Evolutionary conservation across 305 asterid genomes (phyloP), one percentile per base, ranked within the genome.

Genomic region (Plantago coronopus): DNA sequence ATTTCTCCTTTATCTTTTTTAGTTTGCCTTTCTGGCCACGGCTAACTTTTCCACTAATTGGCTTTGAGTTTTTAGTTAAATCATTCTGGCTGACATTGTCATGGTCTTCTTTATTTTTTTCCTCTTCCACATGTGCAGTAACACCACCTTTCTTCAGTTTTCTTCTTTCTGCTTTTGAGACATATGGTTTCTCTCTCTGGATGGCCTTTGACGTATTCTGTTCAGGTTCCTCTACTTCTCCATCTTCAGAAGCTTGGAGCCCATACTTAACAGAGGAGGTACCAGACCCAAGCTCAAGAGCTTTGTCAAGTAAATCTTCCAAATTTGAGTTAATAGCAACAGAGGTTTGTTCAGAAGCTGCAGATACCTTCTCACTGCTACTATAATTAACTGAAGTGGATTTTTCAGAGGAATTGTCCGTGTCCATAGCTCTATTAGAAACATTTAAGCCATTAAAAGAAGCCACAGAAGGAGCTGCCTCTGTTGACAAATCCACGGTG

Each of bases 1-100:
- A 91, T 78, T 91, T 91, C 79, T 89, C 98, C 78, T 89, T 91
- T 68, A 91, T 89, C 76, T 89, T 89, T 84, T 88, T 91, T 74
- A 88, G 74, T 71, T 91, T 91, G 48, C 94, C 86, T 76, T 68
- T 91, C 78, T 86, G 96, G 47, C 98, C 98, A 56, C 98, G 97
- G 70, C 77, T 81, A 69, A 77, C 49, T 78, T 91, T 91, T 59
- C 86, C 91, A n/a, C 71, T 69, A 43, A 70, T 58, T n/a, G 80
- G 76, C 74, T 81, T 80, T 64, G 78, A 66, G 47, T 62, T 72
- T 31, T 69, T 71, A 51, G 37, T 60, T 67, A 60, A 44, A 65
- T 76, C 94, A 11, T 56, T 58, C 68, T 56, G 68, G 53, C 72
- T 69, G 23, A 55, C 76, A 25, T 71, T 5, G 15, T 48, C 68